Base-by-base conservation (phyloP, 2,329 filamentous ascomycete species). In the Fusarium subglutinans region DNA sequence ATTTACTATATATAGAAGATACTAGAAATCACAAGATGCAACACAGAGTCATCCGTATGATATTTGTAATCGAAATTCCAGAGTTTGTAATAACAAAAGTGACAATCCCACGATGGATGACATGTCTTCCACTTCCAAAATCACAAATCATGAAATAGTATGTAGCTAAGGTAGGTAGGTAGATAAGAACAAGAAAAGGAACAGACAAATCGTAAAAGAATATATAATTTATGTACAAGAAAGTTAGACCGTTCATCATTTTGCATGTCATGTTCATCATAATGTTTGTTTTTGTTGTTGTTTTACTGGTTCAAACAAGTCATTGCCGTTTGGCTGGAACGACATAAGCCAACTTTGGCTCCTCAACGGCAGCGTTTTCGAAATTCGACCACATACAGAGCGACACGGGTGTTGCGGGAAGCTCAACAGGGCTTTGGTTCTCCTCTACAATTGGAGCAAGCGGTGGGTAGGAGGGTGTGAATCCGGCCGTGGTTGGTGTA, bases 401-500 rank as follows among this genome's bases (percentile, higher is more conserved):
- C 22, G 77, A 79, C 12, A 79, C 77, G 15, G 77, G 77, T 14
- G 77, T 79, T 18, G 77, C 77, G 5, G 77, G 77, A 28, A 79
- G 75, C 57, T 79, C 77, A 22, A 77, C 72, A 18, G 76, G 77
- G 26, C 71, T 70, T 37, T 68, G 59, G 8, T 66, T 47, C 22
- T 68, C 60, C 24, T 57, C 48, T 20, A 47, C 30, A 28, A 41
- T 50, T 26, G 48, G 57, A 30, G 45, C 51, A 28, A 73, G 61
- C 12, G 68, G 68, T 20, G 63, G 66, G 12, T 43, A 40, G 18
- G 63, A 58, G 30, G 73, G 67, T 7, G 75, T 72, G 51, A 78
- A 78, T 5, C 63, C 69, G 35, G 73, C 62, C 17, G 76, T 75
- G 18, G 66, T 77, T 9, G 77, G 77, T 20, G 77, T 78, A 48